Evolutionary conservation across 2,329 filamentous ascomycete species (phyloP).

Genomic region (Sclerotinia glacialis): DNA sequence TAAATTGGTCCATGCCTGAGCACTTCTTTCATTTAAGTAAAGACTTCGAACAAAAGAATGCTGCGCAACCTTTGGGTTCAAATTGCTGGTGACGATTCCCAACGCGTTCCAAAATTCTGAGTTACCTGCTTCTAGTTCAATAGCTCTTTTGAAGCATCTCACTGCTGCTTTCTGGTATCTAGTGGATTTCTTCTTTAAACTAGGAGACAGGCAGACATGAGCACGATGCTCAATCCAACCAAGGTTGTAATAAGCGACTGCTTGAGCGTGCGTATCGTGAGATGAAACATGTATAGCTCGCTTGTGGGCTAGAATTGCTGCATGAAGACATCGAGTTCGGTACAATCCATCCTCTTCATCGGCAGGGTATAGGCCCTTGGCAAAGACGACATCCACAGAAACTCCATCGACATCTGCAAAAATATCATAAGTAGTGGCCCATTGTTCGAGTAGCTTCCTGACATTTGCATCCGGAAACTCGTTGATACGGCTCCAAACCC

Average conservation of each 20-base stretch:
- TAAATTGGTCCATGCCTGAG: conserved; percentile 85
- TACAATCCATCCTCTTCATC: conserved; percentile 41
- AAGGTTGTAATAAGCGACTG: conserved; percentile 95
- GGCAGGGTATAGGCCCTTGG: conserved; percentile 38
- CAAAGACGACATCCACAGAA: conserved; percentile 43
- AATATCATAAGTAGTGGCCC: conserved; percentile 54
- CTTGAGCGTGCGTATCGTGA: conserved; percentile 79
- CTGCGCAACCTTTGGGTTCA: conserved; percentile 85
- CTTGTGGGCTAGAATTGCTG: conserved; percentile 82
- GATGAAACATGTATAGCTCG: conserved; percentile 72
- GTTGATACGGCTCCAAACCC: conserved; percentile 64
- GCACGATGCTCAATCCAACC: conserved; percentile 90
- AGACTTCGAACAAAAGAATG: conserved; percentile 90
- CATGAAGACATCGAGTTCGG: conserved; percentile 61
- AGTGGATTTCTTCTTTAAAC: conserved; percentile 55
- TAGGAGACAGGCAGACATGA: conserved; percentile 60
- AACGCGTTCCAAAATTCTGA: conserved; percentile 96
- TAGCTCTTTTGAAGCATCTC: conserved; percentile 89
- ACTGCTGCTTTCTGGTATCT: conserved; percentile 78
- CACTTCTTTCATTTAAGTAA: conserved; percentile 85
- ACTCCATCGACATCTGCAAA: conserved; percentile 69
- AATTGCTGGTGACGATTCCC: conserved; percentile 80
- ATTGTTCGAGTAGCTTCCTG: conserved; percentile 55
- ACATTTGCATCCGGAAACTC: conserved; percentile 62
- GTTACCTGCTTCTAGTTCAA: conserved; percentile 92